phyloP scores from a whole-genome alignment of 441 rosid species.

The California macrophylla region DNA sequence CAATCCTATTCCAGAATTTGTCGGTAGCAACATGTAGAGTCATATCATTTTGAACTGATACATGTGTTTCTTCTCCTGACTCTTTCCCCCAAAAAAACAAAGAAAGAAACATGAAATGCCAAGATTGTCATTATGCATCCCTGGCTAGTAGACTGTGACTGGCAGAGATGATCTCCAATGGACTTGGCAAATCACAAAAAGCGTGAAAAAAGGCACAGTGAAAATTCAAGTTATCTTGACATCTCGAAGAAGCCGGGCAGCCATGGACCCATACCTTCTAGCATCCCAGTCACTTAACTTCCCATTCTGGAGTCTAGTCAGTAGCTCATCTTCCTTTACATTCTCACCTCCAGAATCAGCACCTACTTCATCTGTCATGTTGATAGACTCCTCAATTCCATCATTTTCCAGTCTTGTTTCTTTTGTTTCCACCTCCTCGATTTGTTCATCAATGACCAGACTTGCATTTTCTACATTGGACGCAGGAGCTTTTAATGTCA shows the following conservation, averaged over 20 bases:
- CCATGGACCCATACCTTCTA: conserved; percentile 83
- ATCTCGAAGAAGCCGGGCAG: conserved; percentile 85
- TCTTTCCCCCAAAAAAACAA: neutral
- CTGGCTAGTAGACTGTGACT: neutral
- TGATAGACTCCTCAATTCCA: conserved; percentile 18
- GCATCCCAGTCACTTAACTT: conserved; percentile 80
- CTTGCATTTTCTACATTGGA: conserved; percentile 21
- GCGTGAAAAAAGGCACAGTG: conserved; percentile 4
- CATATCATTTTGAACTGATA: neutral
- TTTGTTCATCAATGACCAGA: conserved; percentile 18
- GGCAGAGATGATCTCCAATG: neutral
- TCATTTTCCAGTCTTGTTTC: conserved; percentile 22
- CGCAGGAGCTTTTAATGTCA: conserved; percentile 39
- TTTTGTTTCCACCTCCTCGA: conserved; percentile 24
- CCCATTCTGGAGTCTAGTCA: conserved; percentile 29
- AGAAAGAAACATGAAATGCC: neutral
- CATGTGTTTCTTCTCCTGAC: neutral
- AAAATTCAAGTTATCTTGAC: conserved; percentile 43
- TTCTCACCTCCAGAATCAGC: conserved; percentile 17
- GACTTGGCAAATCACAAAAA: neutral
- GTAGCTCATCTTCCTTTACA: conserved; percentile 24
- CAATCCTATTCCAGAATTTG: neutral
- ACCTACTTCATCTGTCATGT: conserved; percentile 12
- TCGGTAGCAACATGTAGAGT: neutral
- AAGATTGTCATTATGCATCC: neutral